Evolutionary conservation across 1,139 yeast genomes (phyloP).

Genomic region (Hyphopichia burtonii): DNA sequence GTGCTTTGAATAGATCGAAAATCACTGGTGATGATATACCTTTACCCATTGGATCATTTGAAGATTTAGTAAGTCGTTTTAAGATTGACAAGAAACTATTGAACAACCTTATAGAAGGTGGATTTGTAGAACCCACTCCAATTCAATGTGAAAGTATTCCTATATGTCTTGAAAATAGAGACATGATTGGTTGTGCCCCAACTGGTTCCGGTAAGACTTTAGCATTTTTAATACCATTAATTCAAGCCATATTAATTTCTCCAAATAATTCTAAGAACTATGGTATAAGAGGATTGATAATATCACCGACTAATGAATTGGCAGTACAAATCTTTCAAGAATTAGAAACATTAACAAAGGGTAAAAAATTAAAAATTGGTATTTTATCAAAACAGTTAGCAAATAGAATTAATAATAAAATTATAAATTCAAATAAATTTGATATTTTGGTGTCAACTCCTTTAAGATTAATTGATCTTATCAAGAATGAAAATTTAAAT

Average conservation of each 20-base stretch:
- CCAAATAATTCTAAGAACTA: conserved; percentile 21
- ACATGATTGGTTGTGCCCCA: conserved; percentile 86
- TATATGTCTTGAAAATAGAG: conserved; percentile 59
- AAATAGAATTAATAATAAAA: conserved; percentile 60
- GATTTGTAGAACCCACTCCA: conserved; percentile 84
- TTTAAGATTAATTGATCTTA: conserved; percentile 75
- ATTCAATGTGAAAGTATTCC: conserved; percentile 90
- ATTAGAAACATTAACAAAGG: conserved; percentile 54
- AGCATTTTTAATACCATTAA: conserved; percentile 83
- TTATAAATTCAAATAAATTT: conserved; percentile 59
- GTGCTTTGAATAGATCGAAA: conserved; percentile 59
- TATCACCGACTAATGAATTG: conserved; percentile 45
- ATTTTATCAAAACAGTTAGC: conserved; percentile 76
- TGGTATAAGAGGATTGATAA: conserved; percentile 56
- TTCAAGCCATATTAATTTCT: conserved; percentile 50
- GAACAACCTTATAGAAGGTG: conserved; percentile 63
- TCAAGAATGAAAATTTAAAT: conserved; percentile 58
- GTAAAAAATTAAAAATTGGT: conserved; percentile 60
- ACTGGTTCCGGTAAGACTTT: conserved; percentile 94
- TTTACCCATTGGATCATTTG: conserved; percentile 84
- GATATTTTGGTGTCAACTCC: conserved; percentile 90
- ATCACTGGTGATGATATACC: conserved; percentile 80
- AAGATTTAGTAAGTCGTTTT: conserved; percentile 70
- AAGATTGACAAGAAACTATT: conserved; percentile 62
- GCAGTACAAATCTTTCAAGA: conserved; percentile 83